phyloP scores from a whole-genome alignment of 495 filamentous ascomycete genomes.

The Friedmanniomyces simplex region DNA sequence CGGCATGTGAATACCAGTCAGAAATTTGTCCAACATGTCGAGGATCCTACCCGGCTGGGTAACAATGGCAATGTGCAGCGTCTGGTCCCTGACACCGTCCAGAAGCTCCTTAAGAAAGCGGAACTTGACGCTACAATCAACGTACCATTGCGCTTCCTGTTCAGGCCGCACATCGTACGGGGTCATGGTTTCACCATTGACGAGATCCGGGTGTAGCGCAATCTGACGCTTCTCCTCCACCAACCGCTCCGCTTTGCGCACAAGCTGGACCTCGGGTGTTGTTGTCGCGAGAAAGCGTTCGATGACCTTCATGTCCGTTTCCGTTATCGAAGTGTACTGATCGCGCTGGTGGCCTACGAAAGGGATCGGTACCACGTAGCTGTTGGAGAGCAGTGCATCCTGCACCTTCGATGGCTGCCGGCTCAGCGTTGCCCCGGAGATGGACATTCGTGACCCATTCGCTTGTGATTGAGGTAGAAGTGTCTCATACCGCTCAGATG shows the following conservation, averaged over 20 bases:
- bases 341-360: conserved; percentile 20
- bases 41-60: conserved; percentile 36
- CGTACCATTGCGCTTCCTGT: conserved; percentile 44
- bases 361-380: conserved; percentile 11
- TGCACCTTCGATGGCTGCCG: neutral
- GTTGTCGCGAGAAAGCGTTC: conserved; percentile 5
- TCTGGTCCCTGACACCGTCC: conserved; percentile 31
- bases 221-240: conserved; percentile 39
- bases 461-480: conserved; percentile 10
- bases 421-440: neutral
- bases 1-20: conserved; percentile 32
- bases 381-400: neutral
- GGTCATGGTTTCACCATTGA: conserved; percentile 33
- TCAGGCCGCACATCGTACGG: conserved; percentile 30
- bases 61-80: conserved; percentile 41
- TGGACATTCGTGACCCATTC: neutral
- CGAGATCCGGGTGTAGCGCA: conserved; percentile 46
- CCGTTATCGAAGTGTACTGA: conserved; percentile 13
- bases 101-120: conserved; percentile 45
- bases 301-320: neutral
- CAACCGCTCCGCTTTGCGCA: conserved; percentile 31
- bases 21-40: conserved; percentile 43
- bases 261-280: neutral
- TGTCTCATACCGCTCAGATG: conserved; percentile 19
- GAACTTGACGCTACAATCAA: conserved; percentile 49